A percentile compares a stretch with the other conserved stretches of the same genome.
phyloP scores from a whole-genome alignment of 306 rosid species.

The Psophocarpus tetragonolobus region DNA sequence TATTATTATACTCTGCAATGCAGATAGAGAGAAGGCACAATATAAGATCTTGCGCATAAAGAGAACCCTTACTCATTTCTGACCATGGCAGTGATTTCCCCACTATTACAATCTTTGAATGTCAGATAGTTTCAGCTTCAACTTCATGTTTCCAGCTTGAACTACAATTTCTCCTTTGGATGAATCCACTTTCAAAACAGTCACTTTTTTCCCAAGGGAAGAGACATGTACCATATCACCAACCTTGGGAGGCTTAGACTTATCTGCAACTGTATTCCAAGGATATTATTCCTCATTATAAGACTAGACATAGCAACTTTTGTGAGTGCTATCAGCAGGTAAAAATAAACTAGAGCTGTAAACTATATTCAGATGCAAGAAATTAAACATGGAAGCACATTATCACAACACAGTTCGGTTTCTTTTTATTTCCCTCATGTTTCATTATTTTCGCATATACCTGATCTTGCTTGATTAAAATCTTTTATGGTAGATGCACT shows the following conservation, averaged over 20 bases:
- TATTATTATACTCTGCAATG: constrained; percentile 10
- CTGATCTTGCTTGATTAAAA: constrained; percentile 46
- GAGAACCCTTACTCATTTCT: constrained; percentile 21
- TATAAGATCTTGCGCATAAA: background rate
- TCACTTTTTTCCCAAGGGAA: constrained; percentile 72
- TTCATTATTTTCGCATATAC: constrained; percentile 44
- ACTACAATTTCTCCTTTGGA: constrained; percentile 76
- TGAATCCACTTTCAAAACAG: constrained; percentile 66
- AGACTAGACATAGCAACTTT: constrained; percentile 22
- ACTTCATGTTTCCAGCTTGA: constrained; percentile 82
- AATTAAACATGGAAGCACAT: background rate
- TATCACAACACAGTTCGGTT: background rate
- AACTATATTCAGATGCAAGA: background rate
- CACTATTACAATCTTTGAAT: constrained; percentile 47
- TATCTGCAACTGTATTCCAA: constrained; percentile 49
- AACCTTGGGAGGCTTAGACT: constrained; percentile 61
- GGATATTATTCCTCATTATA: background rate
- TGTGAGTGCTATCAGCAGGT: background rate
- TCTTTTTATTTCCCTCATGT: constrained; percentile 3
- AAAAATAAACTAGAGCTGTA: constrained; percentile 3
- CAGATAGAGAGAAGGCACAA: constrained; percentile 2
- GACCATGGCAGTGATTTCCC: constrained; percentile 24
- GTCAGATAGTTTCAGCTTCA: constrained; percentile 73
- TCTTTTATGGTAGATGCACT: constrained; percentile 42
- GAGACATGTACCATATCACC: constrained; percentile 70